These are phyloP conservation scores for Limonomyces culmigenus DNA, from an alignment of 1,284 basidiomycete genomes.

Conservation along the genomic window DNA sequence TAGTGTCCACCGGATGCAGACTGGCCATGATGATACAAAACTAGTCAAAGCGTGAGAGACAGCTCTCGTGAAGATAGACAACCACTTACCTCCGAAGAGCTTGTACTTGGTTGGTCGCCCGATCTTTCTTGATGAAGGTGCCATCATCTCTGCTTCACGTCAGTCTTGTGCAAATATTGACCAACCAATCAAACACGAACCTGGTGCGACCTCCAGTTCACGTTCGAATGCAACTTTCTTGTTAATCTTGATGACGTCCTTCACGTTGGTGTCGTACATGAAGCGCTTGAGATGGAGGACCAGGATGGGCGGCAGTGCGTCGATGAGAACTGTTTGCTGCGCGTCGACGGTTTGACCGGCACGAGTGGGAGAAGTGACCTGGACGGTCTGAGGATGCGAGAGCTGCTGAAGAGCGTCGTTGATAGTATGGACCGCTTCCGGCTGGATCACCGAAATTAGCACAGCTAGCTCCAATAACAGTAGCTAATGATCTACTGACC, in stretches of 20 bases:
- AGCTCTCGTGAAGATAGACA: not conserved
- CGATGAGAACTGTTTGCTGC: slow-evolving; percentile 78
- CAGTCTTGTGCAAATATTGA: not conserved
- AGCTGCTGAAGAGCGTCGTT: slow-evolving; percentile 74
- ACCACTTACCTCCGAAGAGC: slow-evolving; percentile 65
- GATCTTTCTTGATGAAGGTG: slow-evolving; percentile 29
- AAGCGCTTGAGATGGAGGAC: slow-evolving; percentile 92
- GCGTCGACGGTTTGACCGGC: slow-evolving; percentile 60
- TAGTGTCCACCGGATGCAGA: slow-evolving; percentile 92
- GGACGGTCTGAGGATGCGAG: slow-evolving; percentile 69
- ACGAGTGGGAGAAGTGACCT: slow-evolving; percentile 44
- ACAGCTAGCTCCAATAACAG: slow-evolving; percentile 1
- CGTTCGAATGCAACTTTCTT: slow-evolving; percentile 73
- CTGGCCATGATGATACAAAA: slow-evolving; percentile 87
- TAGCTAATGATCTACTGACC: slow-evolving; percentile 19
- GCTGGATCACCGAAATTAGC: slow-evolving; percentile 20
- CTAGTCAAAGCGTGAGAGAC: slow-evolving; percentile 18
- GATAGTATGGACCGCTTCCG: slow-evolving; percentile 61
- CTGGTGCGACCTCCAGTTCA: slow-evolving; percentile 59
- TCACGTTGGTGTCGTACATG: slow-evolving; percentile 67
- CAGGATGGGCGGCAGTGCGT: slow-evolving; percentile 72
- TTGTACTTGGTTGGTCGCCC: slow-evolving; percentile 49
- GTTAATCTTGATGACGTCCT: slow-evolving; percentile 71
- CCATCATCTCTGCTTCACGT: slow-evolving; percentile 45
- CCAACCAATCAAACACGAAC: slow-evolving; percentile 22